Evolutionary conservation across 202 grass and related monocot species (phyloP).

Genomic region (Zizania palustris): DNA sequence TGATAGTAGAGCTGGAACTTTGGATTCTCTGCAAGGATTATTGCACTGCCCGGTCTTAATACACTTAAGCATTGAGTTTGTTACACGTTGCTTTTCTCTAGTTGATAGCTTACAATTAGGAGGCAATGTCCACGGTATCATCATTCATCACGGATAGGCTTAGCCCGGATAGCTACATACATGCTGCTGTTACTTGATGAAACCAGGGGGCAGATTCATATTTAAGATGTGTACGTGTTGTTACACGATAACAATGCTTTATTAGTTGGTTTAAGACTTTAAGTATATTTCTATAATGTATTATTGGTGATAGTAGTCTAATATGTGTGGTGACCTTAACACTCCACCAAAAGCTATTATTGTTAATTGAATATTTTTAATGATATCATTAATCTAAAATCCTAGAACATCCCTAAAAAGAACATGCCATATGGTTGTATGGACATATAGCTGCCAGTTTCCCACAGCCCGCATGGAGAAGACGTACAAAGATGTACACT

Average conservation of each 20-base stretch:
- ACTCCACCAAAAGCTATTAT: too few species aligned
- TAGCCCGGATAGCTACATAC: background rate
- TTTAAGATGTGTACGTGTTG: too few species aligned
- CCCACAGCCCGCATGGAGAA: background rate
- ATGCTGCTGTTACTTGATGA: slow-evolving; percentile 2
- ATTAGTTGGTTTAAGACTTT: too few species aligned
- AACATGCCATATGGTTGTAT: too few species aligned
- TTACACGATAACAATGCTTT: too few species aligned
- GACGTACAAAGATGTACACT: background rate
- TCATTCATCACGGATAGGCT: background rate
- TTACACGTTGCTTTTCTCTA: slow-evolving; percentile 17
- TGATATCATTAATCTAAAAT: too few species aligned
- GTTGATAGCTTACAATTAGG: background rate
- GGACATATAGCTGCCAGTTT: slow-evolving; percentile 1
- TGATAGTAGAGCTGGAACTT: background rate
- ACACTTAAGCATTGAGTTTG: background rate
- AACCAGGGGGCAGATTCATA: background rate
- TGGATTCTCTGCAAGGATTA: background rate
- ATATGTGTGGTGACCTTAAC: too few species aligned
- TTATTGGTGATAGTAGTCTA: background rate
- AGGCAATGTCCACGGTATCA: slow-evolving; percentile 8
- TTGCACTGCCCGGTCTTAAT: background rate
- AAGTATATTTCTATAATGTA: too few species aligned
- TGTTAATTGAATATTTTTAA: too few species aligned
- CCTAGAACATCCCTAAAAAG: too few species aligned